phyloP scores from a whole-genome alignment of 176 grass and related monocot genomes.

The Miscanthus lutarioriparius region DNA sequence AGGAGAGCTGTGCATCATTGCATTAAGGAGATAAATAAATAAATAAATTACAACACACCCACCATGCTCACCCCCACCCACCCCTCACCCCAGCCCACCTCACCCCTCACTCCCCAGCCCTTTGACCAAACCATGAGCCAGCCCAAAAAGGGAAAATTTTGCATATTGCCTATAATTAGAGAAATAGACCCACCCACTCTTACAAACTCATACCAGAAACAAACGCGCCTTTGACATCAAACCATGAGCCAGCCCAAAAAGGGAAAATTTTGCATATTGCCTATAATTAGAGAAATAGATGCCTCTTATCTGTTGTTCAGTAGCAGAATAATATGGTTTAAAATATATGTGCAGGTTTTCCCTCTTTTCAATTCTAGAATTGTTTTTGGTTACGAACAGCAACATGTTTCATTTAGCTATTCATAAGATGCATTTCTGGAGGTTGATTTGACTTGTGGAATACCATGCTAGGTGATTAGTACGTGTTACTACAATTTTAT shows the following conservation, averaged over 20 bases:
- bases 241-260: no score
- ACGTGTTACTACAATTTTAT: slow-evolving; percentile 3
- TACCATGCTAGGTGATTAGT: neutral
- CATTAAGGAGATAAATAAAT: neutral
- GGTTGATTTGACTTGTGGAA: neutral
- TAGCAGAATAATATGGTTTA: neutral
- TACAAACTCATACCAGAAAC: no score
- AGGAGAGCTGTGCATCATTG: neutral
- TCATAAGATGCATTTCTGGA: neutral
- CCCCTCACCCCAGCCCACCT: no score
- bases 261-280: neutral
- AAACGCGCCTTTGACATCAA: no score
- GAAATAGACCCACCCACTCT: neutral
- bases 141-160: neutral
- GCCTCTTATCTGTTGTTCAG: neutral
- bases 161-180: neutral
- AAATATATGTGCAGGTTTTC: neutral
- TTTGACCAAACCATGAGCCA: no score
- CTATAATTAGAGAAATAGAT: slow-evolving; percentile 8
- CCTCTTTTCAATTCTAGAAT: neutral
- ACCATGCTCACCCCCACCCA: neutral
- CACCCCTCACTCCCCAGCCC: no score
- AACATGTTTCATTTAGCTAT: neutral
- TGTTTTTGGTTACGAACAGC: neutral
- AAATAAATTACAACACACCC: neutral